Conservation (phyloP, 2,329 filamentous ascomycete species). For the Penicillium thymicola region DNA sequence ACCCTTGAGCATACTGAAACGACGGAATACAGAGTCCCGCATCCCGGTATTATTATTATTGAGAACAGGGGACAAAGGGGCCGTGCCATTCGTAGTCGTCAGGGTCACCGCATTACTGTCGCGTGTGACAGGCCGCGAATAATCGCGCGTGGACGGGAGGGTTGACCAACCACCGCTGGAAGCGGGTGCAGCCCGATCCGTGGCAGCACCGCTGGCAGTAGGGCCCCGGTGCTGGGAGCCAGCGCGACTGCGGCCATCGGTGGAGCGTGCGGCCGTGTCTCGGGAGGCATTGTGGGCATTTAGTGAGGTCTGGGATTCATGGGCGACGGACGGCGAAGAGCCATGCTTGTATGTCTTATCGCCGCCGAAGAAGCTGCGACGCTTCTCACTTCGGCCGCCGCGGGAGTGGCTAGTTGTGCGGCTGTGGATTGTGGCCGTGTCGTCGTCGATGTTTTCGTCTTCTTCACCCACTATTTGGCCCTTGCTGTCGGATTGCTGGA, state of each 20-base stretch:
- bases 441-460: slow-evolving; percentile 29
- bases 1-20: slow-evolving; percentile 70
- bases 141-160: slow-evolving; percentile 34
- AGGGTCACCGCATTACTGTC: slow-evolving; percentile 25
- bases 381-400: slow-evolving; percentile 36
- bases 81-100: slow-evolving; percentile 13
- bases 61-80: slow-evolving; percentile 33
- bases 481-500: slow-evolving; percentile 29
- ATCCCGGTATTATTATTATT: slow-evolving; percentile 29
- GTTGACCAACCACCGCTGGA: slow-evolving; percentile 34
- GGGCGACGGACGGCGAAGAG: slow-evolving; percentile 32
- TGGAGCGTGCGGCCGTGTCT: slow-evolving; percentile 26
- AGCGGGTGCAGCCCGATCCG: slow-evolving; percentile 17
- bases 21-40: slow-evolving; percentile 68
- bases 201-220: slow-evolving; percentile 18
- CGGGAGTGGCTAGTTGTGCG: slow-evolving; percentile 37
- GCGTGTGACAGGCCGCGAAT: slow-evolving; percentile 33
- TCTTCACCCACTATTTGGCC: slow-evolving; percentile 20
- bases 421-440: slow-evolving; percentile 38
- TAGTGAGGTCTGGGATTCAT: slow-evolving; percentile 22
- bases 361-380: slow-evolving; percentile 41
- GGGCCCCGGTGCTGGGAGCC: slow-evolving; percentile 27
- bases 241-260: slow-evolving; percentile 30
- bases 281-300: slow-evolving; percentile 29
- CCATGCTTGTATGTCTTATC: slow-evolving; percentile 33